These are phyloP conservation scores for Chaetoceros tenuissimus DNA, from an alignment of 108 stramenopile species.

Conservation along the genomic window DNA sequence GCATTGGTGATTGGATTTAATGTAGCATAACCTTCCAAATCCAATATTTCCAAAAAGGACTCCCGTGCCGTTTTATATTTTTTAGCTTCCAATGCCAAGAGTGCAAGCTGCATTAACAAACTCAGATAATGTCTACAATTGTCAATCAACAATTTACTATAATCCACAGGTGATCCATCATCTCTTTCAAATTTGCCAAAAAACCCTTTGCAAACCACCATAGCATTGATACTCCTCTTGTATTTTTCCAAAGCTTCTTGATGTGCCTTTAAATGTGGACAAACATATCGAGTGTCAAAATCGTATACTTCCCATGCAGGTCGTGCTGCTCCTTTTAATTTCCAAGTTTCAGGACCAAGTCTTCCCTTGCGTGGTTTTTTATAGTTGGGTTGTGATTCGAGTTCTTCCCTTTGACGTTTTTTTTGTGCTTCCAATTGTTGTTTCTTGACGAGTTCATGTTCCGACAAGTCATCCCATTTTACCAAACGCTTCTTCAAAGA, in stretches of 20 bases:
- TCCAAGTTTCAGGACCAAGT: slow-evolving; percentile 78
- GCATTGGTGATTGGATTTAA: slow-evolving; percentile 52
- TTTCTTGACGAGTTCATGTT: slow-evolving; percentile 10
- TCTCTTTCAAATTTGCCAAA: slow-evolving; percentile 26
- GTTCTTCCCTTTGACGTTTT: slow-evolving; percentile 17
- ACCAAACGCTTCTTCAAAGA: slow-evolving; percentile 38
- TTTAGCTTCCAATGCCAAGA: slow-evolving; percentile 46
- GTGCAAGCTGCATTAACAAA: slow-evolving; percentile 71
- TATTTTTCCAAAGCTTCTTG: slow-evolving; percentile 56
- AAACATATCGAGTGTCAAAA: slow-evolving; percentile 83
- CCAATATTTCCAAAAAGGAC: slow-evolving; percentile 58
- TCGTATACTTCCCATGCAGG: slow-evolving; percentile 84
- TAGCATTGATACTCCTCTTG: slow-evolving; percentile 46
- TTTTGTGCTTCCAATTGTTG: slow-evolving; percentile 2
- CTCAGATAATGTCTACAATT: slow-evolving; percentile 55
- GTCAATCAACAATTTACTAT: slow-evolving; percentile 7
- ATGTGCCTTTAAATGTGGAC: slow-evolving; percentile 64
- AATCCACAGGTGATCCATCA: not conserved
- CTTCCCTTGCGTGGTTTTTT: slow-evolving; percentile 32
- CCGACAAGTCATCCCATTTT: slow-evolving; percentile 67
- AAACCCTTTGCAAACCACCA: slow-evolving; percentile 43
- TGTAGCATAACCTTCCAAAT: slow-evolving; percentile 38
- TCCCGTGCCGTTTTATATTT: slow-evolving; percentile 58
- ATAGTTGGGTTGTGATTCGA: slow-evolving; percentile 15
- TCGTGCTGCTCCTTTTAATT: slow-evolving; percentile 79